Base-by-base conservation (phyloP, 108 stramenopile genomes). In the Fistulifera pelliculosa region DNA sequence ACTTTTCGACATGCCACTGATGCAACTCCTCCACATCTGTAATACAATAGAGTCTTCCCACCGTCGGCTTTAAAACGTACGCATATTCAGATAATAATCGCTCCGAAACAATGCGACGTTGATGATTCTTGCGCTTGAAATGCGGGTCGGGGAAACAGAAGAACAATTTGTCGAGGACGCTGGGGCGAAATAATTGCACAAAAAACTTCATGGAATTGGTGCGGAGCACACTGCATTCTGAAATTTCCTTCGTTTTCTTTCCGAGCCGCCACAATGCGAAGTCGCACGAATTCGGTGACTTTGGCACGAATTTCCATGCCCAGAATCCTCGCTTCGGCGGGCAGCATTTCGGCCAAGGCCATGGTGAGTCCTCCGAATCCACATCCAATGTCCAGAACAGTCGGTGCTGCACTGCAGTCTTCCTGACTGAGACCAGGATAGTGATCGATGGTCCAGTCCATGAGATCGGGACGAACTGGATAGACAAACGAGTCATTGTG, bases 71-170 rank as follows among this genome's bases (percentile, higher is more conserved):
- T 24, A 96, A 73, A 17, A 90, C 67, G 59, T 84, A 92, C 31
- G 93, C 94, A 70, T 98, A 98, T 72, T 98, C 95, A 0, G 91
- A 74, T 26, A 96, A 59, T 21, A 98, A 62, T 40, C 87, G 58
- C 14, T 76, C 73, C 21, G 79, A 77, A 2, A 98, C 75, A 45
- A 98, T 96, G 6, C 96, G 74, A 12, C 96, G 71, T 8, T 80
- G 77, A 76, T 95, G 93, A 73, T 98, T 98, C 81, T 98, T 98
- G 47, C 87, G 86, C 69, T 98, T 98, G 70, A 98, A 98, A 62
- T 98, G 96, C 24, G 96, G 96, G 71, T 98, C 96, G 19, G 96
- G 95, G 62, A 98, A 98, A 69, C 94, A 96, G 63, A 98, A 94
- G 68, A 96, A 98, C 22, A 95, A 73, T 65, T 95, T 96, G 8